A percentile compares a stretch with the other conserved stretches of the same genome.
phyloP scores from a whole-genome alignment of 2,329 filamentous ascomycete species.

The Hymenoscyphus fructigenus region DNA sequence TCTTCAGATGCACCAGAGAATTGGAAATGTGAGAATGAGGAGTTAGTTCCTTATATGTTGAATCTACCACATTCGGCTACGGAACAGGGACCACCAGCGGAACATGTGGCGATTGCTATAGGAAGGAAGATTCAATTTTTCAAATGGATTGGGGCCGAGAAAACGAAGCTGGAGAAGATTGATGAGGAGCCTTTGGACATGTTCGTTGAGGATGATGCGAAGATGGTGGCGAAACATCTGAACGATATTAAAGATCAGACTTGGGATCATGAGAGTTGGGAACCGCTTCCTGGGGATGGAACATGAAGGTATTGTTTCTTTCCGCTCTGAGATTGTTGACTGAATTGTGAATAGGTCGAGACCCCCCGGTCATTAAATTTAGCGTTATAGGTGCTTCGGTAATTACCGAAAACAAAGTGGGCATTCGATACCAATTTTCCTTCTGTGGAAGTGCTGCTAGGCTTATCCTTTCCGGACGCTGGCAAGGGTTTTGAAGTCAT shows the following conservation, averaged over 20 bases:
- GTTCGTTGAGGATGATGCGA: background rate
- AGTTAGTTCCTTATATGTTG: conserved; percentile 9
- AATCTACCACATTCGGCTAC: background rate
- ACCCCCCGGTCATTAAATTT: too few species aligned
- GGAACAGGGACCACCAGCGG: background rate
- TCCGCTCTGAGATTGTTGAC: background rate
- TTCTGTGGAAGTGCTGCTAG: too few species aligned
- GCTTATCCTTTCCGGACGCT: too few species aligned
- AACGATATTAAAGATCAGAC: conserved; percentile 8
- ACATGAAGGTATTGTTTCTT: background rate
- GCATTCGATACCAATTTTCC: too few species aligned
- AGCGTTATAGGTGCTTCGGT: too few species aligned
- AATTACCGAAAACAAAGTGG: too few species aligned
- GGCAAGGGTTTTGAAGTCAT: too few species aligned
- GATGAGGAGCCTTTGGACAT: conserved; percentile 3
- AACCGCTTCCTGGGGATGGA: background rate
- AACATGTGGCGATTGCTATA: conserved; percentile 1
- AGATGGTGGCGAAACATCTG: background rate
- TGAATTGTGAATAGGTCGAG: background rate
- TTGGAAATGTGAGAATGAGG: conserved; percentile 1
- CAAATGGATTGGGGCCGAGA: background rate
- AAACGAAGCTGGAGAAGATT: background rate
- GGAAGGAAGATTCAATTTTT: conserved; percentile 7
- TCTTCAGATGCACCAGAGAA: conserved; percentile 2
- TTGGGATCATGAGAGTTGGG: conserved; percentile 10